Percentiles rank a stretch among this genome's conserved stretches.
phyloP scores from a whole-genome alignment of 2,329 filamentous ascomycete species.

The Lachnellula hyalina region DNA sequence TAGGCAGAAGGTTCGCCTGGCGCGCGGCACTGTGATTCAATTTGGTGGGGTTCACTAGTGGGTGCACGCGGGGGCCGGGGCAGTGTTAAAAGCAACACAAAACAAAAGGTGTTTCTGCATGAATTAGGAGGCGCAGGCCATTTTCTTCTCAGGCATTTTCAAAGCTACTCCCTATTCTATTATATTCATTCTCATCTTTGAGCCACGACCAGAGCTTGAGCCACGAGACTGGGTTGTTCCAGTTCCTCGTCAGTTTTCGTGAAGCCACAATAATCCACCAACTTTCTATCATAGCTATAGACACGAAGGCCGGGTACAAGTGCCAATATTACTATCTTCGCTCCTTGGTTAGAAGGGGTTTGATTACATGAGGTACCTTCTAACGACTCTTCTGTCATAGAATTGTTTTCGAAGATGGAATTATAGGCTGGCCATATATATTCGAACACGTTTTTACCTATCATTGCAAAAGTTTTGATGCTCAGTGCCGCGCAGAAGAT shows the following conservation, averaged over 20 bases:
- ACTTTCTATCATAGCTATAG: conserved; percentile 2
- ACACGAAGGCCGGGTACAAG: conserved; percentile 4
- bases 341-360: not conserved
- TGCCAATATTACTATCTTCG: not conserved
- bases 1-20: too few species aligned
- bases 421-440: not conserved
- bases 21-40: too few species aligned
- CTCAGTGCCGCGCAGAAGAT: not conserved
- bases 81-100: too few species aligned
- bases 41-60: too few species aligned
- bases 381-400: not conserved
- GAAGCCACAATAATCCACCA: conserved; percentile 2
- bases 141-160: not conserved
- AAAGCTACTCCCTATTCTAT: not conserved
- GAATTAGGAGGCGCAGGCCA: too few species aligned
- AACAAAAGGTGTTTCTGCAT: too few species aligned
- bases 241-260: not conserved
- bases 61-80: too few species aligned
- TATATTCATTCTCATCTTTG: not conserved
- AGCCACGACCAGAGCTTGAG: conserved; percentile 3
- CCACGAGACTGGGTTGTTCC: not conserved
- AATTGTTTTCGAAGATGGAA: not conserved
- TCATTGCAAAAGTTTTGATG: conserved; percentile 3
- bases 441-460: conserved; percentile 2
- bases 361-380: not conserved